These are phyloP conservation scores for Coniochaeta hoffmannii DNA, from an alignment of 2,329 filamentous ascomycete species.

Conservation along the genomic window DNA sequence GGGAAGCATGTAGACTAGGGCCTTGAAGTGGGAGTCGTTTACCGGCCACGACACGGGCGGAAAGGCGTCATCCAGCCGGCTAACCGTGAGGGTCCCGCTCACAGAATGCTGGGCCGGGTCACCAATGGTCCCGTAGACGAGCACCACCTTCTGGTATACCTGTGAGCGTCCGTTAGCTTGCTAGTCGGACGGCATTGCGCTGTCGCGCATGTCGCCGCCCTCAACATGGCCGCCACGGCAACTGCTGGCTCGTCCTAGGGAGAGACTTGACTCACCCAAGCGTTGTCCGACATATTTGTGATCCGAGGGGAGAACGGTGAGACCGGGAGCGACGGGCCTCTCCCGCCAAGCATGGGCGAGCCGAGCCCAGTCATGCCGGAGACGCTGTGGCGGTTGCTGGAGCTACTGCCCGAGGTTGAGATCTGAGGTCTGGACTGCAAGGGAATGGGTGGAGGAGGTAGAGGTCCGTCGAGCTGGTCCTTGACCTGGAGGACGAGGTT, in stretches of 20 bases:
- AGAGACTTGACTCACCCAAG: conserved; percentile 59
- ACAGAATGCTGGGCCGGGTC: conserved; percentile 60
- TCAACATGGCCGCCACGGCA: too few relatives aligned
- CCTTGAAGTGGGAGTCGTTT: conserved; percentile 83
- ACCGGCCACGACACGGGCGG: conserved; percentile 83
- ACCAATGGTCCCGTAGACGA: conserved; percentile 75
- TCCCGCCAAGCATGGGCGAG: conserved; percentile 45
- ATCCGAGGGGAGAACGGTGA: conserved; percentile 79
- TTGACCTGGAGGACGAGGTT: conserved; percentile 57
- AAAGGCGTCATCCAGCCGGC: conserved; percentile 77
- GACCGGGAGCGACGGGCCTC: conserved; percentile 46
- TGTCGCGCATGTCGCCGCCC: too few relatives aligned
- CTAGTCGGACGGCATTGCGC: neutral
- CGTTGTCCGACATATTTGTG: conserved; percentile 69
- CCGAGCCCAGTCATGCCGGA: conserved; percentile 56
- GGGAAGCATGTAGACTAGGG: conserved; percentile 80
- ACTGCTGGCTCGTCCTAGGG: neutral
- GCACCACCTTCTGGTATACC: conserved; percentile 87
- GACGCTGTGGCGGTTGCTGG: conserved; percentile 54
- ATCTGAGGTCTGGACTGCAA: conserved; percentile 27
- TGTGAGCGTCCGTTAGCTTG: conserved; percentile 38
- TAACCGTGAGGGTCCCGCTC: conserved; percentile 74
- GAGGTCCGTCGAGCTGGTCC: conserved; percentile 23
- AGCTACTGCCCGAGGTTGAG: conserved; percentile 25
- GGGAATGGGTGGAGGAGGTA: conserved; percentile 22